These are phyloP conservation scores for Davidsoniella australis DNA, from an alignment of 2,329 filamentous ascomycete species.

Conservation along the genomic window DNA sequence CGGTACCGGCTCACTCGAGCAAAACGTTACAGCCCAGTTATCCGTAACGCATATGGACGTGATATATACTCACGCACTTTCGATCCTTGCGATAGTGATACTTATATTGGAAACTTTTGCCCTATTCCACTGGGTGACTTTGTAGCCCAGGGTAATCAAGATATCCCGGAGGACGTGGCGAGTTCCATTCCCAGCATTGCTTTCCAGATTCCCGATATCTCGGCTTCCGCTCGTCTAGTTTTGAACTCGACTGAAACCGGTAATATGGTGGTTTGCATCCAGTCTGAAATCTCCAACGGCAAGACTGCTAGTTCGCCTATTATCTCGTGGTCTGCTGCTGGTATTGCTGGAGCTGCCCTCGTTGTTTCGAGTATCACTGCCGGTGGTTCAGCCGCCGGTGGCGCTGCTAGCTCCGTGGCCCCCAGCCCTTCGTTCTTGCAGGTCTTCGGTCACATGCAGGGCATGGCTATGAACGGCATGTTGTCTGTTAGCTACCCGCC, in stretches of 20 bases:
- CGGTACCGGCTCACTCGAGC: constrained; percentile 53
- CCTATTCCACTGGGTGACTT: constrained; percentile 68
- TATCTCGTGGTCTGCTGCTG: constrained; percentile 69
- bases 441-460: constrained; percentile 79
- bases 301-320: constrained; percentile 61
- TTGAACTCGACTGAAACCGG: constrained; percentile 45
- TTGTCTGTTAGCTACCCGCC: constrained; percentile 74
- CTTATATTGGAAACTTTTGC: constrained; percentile 53
- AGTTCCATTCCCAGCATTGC: constrained; percentile 71
- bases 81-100: constrained; percentile 58
- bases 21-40: constrained; percentile 66
- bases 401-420: constrained; percentile 32
- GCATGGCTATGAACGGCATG: constrained; percentile 92
- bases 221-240: constrained; percentile 65
- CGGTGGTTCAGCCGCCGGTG: constrained; percentile 38
- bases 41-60: constrained; percentile 65
- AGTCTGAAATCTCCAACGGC: constrained; percentile 69
- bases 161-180: constrained; percentile 54
- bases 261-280: constrained; percentile 56
- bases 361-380: constrained; percentile 57
- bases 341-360: constrained; percentile 71
- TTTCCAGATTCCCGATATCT: constrained; percentile 78
- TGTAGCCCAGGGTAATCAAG: constrained; percentile 51
- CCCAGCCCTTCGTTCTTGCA: constrained; percentile 72
- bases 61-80: constrained; percentile 65